Base-by-base conservation (phyloP, 768 basidiomycete genomes). In the Inosperma sp. region DNA sequence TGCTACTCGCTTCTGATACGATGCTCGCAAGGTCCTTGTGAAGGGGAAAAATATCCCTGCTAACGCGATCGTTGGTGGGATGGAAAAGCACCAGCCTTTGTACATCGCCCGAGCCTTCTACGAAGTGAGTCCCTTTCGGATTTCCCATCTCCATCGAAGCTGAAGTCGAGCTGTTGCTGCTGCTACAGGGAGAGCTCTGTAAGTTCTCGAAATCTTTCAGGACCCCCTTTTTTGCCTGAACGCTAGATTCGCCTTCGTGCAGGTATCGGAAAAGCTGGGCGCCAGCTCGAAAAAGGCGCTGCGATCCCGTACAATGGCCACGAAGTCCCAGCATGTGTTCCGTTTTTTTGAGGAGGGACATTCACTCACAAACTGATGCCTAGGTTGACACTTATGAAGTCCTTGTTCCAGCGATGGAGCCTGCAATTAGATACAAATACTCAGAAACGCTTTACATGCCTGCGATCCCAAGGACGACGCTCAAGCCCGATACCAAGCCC, bases 261-360 rank as follows among this genome's bases (percentile, higher is more conserved):
- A 41, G 39, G 39, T 41, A 25, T 41, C 8, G 39, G 39, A 23
- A 41, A 41, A 41, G 39, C 39, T 41, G 39, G 39, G 22, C 39
- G 22, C 26, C 39, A 41, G 22, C 22, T 41, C 22, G 22, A 41
- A 7, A 21, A 25, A 23, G 39, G 39, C 26, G 39, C 39, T 23
- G 5, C 39, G 4, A 41, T 41, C 22, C 39, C 39, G 13, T 41
- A 41, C 16, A 41, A 41, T 25, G 39, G 39, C 26, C 26, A 21
- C 26, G 39, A 41, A 41, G 39, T 41, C 16, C 39, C 22, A 23
- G 39, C 26, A 5, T n/a, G 39, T 41, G 13, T 12, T 19, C 39
- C 39, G 7, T 22, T 22, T 37, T n/a, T 12, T n/a, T 25, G 5
- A 41, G 22, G n/a, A n/a, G n/a, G n/a, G n/a, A 25, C 26, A 25